Percentiles rank a stretch among this genome's conserved stretches.
Conservation (phyloP, 306 rosid genomes). For the Prunus mongolica region DNA sequence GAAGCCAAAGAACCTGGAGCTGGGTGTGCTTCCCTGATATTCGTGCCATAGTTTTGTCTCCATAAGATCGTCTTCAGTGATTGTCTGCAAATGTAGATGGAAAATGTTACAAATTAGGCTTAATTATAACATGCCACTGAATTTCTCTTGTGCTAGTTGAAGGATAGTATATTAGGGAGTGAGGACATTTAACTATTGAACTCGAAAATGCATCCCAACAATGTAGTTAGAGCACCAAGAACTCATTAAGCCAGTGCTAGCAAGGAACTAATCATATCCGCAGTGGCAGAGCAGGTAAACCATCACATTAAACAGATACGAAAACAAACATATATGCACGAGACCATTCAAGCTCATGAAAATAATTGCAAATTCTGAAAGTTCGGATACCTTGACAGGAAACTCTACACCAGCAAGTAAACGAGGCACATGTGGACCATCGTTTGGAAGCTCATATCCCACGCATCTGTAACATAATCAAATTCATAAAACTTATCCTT, state of each 20-base stretch:
- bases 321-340: no score
- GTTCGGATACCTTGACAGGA: conserved; percentile 35
- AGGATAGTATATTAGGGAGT: background rate
- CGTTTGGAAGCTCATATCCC: conserved; percentile 24
- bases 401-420: conserved; percentile 20
- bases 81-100: conserved; percentile 22
- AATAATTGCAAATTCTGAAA: background rate
- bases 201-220: background rate
- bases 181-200: background rate
- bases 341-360: no score
- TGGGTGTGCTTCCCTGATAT: background rate
- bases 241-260: no score
- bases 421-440: conserved; percentile 13
- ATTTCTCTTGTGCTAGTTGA: no score
- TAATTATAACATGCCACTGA: no score
- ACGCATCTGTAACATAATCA: conserved; percentile 30
- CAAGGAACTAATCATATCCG: no score
- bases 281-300: no score
- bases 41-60: conserved; percentile 49
- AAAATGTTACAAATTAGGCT: background rate
- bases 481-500: background rate
- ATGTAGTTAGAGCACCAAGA: no score
- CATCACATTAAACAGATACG: conserved; percentile 20
- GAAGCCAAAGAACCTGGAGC: conserved; percentile 11
- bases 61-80: conserved; percentile 26